Evolutionary conservation across 1,139 yeast genomes (phyloP), one percentile per base, ranked within the genome.

Genomic region (Blastobotrys illinoisensis): DNA sequence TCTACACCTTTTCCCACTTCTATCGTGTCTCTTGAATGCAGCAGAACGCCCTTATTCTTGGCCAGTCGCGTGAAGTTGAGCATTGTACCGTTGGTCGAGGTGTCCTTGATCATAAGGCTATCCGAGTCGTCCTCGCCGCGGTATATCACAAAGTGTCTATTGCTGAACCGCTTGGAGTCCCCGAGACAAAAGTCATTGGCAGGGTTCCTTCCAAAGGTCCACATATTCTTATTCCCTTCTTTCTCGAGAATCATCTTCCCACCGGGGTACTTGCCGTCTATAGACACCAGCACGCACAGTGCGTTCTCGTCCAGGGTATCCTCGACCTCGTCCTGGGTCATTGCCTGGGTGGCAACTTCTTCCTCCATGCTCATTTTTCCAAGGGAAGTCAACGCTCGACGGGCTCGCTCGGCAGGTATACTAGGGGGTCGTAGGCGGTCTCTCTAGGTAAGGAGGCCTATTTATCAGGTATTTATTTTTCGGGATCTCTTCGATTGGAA

Each of bases 11-110:
- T 76, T 0, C 98, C 98, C 0, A 91, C 87, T 0, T 93, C 80
- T 44, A 93, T 84, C 67, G 89, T 96, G 67, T 93, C 99, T 3
- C 98, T 97, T 64, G 89, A 97, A 47, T 85, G 85, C 47, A 93
- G 71, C 63, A 91, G 81, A 68, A 88, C 89, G 62, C 89, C 88
- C 51, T 86, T 82, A n/a, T 86, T 86, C 66, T 86, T 88, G 18
- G 85, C 88, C 19, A 91, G 71, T 50, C 90, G 77, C 48, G 79
- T 79, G 26, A 83, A 84, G 71, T 93, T 93, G 50, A 91, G 73
- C 74, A 82, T 86, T 0, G 99, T 93, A 4, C 99, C 99, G 70
- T 93, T 93, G 1, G 98, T 93, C 11, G 74, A 70, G 6, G 61
- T 57, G 53, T 71, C 74, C 47, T 59, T 62, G 16, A 67, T 55